Base-by-base conservation (phyloP, 2,329 filamentous ascomycete species). In the Hawksworthiomyces lignivorus region DNA sequence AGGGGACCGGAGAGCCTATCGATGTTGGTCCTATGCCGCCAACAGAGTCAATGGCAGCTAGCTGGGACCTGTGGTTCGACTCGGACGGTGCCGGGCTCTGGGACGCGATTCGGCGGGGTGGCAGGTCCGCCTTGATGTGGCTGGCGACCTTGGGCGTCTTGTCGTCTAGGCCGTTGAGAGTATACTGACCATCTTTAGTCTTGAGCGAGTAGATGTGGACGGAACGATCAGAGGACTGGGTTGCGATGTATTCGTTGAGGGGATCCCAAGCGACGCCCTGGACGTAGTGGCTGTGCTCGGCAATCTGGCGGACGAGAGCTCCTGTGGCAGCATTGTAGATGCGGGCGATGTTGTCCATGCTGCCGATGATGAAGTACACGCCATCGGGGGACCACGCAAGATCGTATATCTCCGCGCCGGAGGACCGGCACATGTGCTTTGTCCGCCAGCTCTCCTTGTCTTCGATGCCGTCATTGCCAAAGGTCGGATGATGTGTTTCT, bases 211-310 rank as follows among this genome's bases (percentile, higher is more conserved):
- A 98, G 52, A 98, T 92, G 62, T 98, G 94, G 12, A 97, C 90
- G 2, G 92, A 96, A 58, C 92, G 84, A 65, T 98, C 92, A 5
- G 92, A 98, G 7, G 92, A 98, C 60, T 98, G 92, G 2, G 92
- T 98, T 28, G 92, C 92, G 46, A 98, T 89, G 61, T 89, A 98
- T 65, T 98, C 92, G 65, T 97, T 97, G 43, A 96, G 67, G 19
- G 92, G 94, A 66, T 98, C 94, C 94, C 92, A 98, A 5, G 92
- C 85, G 7, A 98, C 94, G 36, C 92, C 92, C 65, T 98, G 92
- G 15, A 98, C 92, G 61, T 96, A 98, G 62, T 98, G 92, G 56
- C 87, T 94, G 64, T 97, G 90, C 61, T 97, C 90, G 39, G 90
- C 90, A 50, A 97, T 95, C 61, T 96, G 90, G 46, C 90, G 83